These are phyloP conservation scores for Ophiostoma ulmi DNA, from an alignment of 2,329 filamentous ascomycete genomes.

Conservation along the genomic window DNA sequence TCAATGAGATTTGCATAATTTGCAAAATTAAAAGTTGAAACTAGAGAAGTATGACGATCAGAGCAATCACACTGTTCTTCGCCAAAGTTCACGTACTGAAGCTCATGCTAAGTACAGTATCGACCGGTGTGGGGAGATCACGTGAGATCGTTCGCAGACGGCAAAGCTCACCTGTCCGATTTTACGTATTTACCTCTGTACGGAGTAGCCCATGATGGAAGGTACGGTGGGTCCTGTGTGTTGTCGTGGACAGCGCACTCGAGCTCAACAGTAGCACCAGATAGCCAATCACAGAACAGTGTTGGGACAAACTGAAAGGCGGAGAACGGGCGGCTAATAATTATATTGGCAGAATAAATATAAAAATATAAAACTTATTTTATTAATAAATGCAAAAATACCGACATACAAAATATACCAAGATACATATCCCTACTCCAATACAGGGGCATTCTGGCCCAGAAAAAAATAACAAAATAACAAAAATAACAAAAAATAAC, in stretches of 20 bases:
- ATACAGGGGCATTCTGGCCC: not conserved
- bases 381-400: conserved; percentile 19
- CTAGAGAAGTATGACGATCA: no score
- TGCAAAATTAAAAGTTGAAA: no score
- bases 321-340: conserved; percentile 15
- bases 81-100: not conserved
- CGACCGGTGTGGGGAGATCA: conserved; percentile 3
- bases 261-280: conserved; percentile 16
- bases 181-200: conserved; percentile 15
- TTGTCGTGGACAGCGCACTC: conserved; percentile 24
- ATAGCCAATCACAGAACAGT: conserved; percentile 17
- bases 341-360: conserved; percentile 18
- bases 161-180: conserved; percentile 19
- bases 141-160: not conserved
- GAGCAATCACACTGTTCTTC: not conserved
- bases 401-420: not conserved
- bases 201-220: conserved; percentile 2
- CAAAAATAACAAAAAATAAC: conserved; percentile 13
- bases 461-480: conserved; percentile 10
- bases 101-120: conserved; percentile 2
- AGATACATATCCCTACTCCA: conserved; percentile 11
- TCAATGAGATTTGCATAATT: no score
- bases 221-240: conserved; percentile 19
- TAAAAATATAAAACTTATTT: conserved; percentile 25
- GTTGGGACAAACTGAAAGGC: conserved; percentile 15